phyloP scores from a whole-genome alignment of 2,329 filamentous ascomycete species.

The Chrysoporthe cubensis region DNA sequence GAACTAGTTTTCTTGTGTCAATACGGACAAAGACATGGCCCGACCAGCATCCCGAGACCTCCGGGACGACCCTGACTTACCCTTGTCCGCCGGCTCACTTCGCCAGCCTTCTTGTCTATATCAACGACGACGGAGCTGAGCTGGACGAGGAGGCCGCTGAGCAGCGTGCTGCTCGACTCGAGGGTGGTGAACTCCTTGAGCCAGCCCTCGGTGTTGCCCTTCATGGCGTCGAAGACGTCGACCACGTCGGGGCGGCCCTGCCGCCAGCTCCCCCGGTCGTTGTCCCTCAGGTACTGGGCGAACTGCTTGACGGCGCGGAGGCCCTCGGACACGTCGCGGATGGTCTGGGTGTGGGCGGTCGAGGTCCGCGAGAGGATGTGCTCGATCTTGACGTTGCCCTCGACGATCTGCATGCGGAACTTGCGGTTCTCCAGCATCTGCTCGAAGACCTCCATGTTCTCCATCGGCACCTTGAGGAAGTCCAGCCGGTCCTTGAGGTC shows the following conservation, averaged over 20 bases:
- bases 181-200: constrained; percentile 77
- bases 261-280: constrained; percentile 65
- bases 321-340: constrained; percentile 80
- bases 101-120: constrained; percentile 83
- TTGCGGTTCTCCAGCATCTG: constrained; percentile 82
- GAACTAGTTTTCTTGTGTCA: constrained; percentile 25
- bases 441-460: constrained; percentile 82
- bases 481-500: constrained; percentile 83
- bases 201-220: constrained; percentile 91
- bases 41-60: constrained; percentile 4
- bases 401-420: constrained; percentile 81
- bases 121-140: constrained; percentile 79
- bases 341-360: constrained; percentile 72
- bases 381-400: constrained; percentile 89
- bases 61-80: constrained; percentile 50
- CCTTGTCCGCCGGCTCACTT: constrained; percentile 78
- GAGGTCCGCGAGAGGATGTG: constrained; percentile 84
- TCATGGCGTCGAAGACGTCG: constrained; percentile 87
- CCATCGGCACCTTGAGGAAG: constrained; percentile 79
- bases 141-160: constrained; percentile 72
- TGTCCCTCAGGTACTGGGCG: constrained; percentile 71
- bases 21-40: constrained; percentile 18
- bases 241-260: constrained; percentile 64
- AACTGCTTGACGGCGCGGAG: constrained; percentile 77
- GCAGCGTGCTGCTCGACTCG: constrained; percentile 70